phyloP scores from a whole-genome alignment of 139 green algal species.

The Chlorella vulgaris region DNA sequence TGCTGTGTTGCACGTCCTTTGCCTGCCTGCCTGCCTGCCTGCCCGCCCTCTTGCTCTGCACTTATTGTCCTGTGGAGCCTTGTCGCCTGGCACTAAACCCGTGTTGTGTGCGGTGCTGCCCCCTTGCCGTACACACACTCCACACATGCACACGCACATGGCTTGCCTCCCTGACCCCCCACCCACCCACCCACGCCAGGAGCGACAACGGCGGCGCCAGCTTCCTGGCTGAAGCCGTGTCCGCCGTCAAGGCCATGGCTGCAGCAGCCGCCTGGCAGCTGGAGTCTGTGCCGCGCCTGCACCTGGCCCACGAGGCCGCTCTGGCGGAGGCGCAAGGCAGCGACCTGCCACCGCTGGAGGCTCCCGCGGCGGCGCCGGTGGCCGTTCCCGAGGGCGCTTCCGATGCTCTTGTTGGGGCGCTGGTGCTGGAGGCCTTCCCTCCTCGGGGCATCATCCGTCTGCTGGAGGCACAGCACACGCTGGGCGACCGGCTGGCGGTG shows the following conservation, averaged over 20 bases:
- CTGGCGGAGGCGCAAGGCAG: conserved; percentile 38
- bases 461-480: conserved; percentile 67
- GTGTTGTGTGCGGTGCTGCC: no score
- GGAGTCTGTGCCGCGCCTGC: conserved; percentile 46
- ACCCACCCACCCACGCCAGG: conserved; percentile 29
- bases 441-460: conserved; percentile 74
- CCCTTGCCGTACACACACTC: background rate
- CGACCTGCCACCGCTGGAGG: conserved; percentile 40
- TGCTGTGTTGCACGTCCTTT: background rate
- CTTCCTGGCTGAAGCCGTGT: conserved; percentile 70
- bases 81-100: no score
- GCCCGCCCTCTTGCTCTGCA: no score
- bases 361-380: conserved; percentile 36
- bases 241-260: conserved; percentile 52
- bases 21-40: background rate
- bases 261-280: conserved; percentile 48
- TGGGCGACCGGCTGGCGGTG: conserved; percentile 51
- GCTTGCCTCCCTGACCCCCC: background rate
- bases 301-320: conserved; percentile 40
- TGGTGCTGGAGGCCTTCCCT: conserved; percentile 60
- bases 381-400: background rate
- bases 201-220: conserved; percentile 74
- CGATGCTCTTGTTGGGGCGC: conserved; percentile 36
- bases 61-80: no score
- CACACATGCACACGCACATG: no score